Percentiles rank a stretch among this genome's conserved stretches.
Evolutionary conservation across 768 basidiomycete genomes (phyloP).

Genomic region (Suillus subaureus): DNA sequence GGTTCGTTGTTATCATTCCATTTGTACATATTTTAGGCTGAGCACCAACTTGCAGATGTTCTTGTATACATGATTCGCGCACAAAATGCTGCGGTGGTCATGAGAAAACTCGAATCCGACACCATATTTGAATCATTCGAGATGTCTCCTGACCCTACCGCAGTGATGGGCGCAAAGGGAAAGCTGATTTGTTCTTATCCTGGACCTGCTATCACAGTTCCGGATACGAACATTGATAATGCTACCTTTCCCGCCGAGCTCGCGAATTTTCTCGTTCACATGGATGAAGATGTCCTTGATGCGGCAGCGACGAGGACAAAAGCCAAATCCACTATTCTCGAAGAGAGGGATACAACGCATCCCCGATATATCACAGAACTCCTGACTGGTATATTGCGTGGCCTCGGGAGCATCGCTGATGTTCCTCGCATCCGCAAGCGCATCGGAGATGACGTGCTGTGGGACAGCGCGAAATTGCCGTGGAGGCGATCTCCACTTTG

Average conservation of each 20-base stretch:
- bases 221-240: slow-evolving; percentile 29
- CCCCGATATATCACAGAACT: slow-evolving; percentile 53
- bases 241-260: slow-evolving; percentile 37
- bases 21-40: not conserved
- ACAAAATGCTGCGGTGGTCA: slow-evolving; percentile 51
- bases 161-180: slow-evolving; percentile 41
- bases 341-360: slow-evolving; percentile 36
- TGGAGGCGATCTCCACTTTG: slow-evolving; percentile 56
- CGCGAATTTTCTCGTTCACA: slow-evolving; percentile 39
- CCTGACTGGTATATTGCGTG: slow-evolving; percentile 47
- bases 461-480: slow-evolving; percentile 38
- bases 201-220: slow-evolving; percentile 43
- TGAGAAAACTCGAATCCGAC: slow-evolving; percentile 30
- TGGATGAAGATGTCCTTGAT: slow-evolving; percentile 35
- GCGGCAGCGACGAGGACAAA: slow-evolving; percentile 37
- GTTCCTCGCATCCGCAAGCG: slow-evolving; percentile 40
- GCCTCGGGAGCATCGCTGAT: slow-evolving; percentile 34
- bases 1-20: slow-evolving; percentile 8
- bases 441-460: slow-evolving; percentile 49
- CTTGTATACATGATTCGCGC: slow-evolving; percentile 41
- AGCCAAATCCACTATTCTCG: slow-evolving; percentile 29
- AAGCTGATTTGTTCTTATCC: slow-evolving; percentile 51
- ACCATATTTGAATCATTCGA: slow-evolving; percentile 50
- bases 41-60: slow-evolving; percentile 32
- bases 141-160: slow-evolving; percentile 36